Conservation (phyloP, 1,139 yeast species). For the Yamadazyma atlantica region DNA sequence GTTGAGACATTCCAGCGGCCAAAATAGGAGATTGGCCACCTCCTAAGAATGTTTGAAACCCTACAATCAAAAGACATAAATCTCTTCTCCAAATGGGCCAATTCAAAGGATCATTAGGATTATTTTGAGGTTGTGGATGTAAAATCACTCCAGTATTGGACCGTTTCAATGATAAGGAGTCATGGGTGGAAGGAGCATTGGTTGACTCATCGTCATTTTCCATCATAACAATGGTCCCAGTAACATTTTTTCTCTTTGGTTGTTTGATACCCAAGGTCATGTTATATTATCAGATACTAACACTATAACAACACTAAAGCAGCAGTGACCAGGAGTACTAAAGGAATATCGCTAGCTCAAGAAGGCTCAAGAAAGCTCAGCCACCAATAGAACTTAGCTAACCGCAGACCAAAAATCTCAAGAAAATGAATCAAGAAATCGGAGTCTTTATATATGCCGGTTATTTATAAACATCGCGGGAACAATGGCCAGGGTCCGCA, state of each 20-base stretch:
- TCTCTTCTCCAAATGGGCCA: conserved; percentile 68
- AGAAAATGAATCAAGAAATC: no score
- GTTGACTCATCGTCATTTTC: conserved; percentile 20
- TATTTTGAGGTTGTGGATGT: conserved; percentile 74
- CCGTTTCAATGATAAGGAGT: conserved; percentile 32
- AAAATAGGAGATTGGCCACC: conserved; percentile 65
- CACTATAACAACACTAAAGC: no score
- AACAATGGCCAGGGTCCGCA: no score
- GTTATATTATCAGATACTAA: no score
- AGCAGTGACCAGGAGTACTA: not conserved
- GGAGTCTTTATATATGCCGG: no score
- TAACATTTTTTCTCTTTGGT: conserved; percentile 39
- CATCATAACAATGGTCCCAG: conserved; percentile 48
- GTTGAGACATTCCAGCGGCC: conserved; percentile 53
- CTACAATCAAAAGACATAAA: conserved; percentile 51
- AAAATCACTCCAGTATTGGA: conserved; percentile 56
- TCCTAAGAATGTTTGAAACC: conserved; percentile 58
- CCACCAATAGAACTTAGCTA: no score
- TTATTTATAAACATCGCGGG: not conserved
- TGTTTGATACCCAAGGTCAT: conserved; percentile 39
- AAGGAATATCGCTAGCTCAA: not conserved
- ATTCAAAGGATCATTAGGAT: conserved; percentile 74
- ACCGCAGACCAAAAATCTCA: no score
- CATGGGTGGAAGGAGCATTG: conserved; percentile 8
- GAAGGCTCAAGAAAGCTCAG: not conserved